Evolutionary conservation across 495 filamentous ascomycete species (phyloP).

Genomic region (Penicillium silybi): DNA sequence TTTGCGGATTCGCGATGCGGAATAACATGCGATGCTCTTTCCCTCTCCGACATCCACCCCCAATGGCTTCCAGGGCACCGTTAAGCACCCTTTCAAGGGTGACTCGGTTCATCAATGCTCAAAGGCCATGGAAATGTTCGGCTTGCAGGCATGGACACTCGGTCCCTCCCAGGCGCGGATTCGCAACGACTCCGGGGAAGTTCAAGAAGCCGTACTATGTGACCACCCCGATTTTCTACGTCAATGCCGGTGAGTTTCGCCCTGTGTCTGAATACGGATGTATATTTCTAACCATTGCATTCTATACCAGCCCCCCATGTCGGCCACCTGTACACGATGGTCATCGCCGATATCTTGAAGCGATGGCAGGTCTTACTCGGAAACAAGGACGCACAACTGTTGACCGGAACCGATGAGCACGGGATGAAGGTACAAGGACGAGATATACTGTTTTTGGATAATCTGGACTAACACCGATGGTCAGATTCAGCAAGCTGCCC

Average conservation of each 20-base stretch:
- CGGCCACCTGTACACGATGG: conserved; percentile 90
- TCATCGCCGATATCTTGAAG: conserved; percentile 87
- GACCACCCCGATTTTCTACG: conserved; percentile 97
- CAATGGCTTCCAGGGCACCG: conserved; percentile 35
- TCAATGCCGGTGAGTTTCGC: conserved; percentile 74
- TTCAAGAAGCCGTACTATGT: conserved; percentile 86
- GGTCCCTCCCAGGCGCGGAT: conserved; percentile 23
- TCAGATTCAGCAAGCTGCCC: conserved; percentile 80
- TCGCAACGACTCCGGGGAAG: conserved; percentile 29
- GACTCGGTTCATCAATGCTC: conserved; percentile 19
- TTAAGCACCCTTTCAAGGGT: conserved; percentile 35
- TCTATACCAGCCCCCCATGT: conserved; percentile 74
- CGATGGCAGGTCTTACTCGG: conserved; percentile 83
- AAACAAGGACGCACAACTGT: conserved; percentile 60
- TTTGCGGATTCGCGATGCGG: conserved; percentile 28
- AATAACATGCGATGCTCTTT: conserved; percentile 21
- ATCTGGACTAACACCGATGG: conserved; percentile 14
- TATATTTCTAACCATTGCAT: conserved; percentile 11
- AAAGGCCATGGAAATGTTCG: conserved; percentile 34
- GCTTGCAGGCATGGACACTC: conserved; percentile 20
- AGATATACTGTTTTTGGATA: not conserved
- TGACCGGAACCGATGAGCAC: conserved; percentile 96
- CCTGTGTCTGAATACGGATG: not conserved
- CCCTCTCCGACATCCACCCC: conserved; percentile 5
- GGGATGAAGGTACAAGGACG: conserved; percentile 69